phyloP scores from a whole-genome alignment of 495 filamentous ascomycete species.

The Xylaria castorea region DNA sequence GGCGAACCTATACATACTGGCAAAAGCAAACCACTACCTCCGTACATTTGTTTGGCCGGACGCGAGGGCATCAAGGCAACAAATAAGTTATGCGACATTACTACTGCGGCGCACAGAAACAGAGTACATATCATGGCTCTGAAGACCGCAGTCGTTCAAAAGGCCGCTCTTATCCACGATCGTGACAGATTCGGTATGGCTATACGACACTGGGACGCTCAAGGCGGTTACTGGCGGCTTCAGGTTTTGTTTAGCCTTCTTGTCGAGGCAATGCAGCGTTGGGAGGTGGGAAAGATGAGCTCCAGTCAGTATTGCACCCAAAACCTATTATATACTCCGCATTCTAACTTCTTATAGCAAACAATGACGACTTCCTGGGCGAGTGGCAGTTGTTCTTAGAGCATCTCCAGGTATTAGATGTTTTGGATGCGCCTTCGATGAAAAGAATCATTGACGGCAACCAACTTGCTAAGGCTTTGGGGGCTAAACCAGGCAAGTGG shows the following conservation, averaged over 20 bases:
- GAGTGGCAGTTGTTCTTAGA: slow-evolving; percentile 64
- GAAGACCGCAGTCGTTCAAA: slow-evolving; percentile 57
- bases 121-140: slow-evolving; percentile 63
- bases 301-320: slow-evolving; percentile 24
- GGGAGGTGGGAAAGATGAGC: slow-evolving; percentile 19
- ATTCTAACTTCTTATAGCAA: slow-evolving; percentile 36
- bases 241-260: slow-evolving; percentile 75
- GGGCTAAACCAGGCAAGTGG: slow-evolving; percentile 75
- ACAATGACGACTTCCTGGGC: slow-evolving; percentile 43
- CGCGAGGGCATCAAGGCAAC: slow-evolving; percentile 81
- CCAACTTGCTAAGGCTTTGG: slow-evolving; percentile 66
- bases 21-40: slow-evolving; percentile 53
- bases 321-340: background rate
- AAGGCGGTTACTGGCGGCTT: slow-evolving; percentile 71
- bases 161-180: slow-evolving; percentile 42
- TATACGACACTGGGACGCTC: slow-evolving; percentile 75
- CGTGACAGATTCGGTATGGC: slow-evolving; percentile 70
- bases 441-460: slow-evolving; percentile 71
- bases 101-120: slow-evolving; percentile 68
- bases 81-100: slow-evolving; percentile 70
- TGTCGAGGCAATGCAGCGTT: slow-evolving; percentile 62
- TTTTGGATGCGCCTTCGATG: slow-evolving; percentile 57
- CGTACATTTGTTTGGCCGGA: slow-evolving; percentile 60
- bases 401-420: slow-evolving; percentile 57
- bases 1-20: slow-evolving; percentile 48